Percentiles rank a stretch among this genome's conserved stretches.
phyloP scores from a whole-genome alignment of 768 basidiomycete species.

The Psilocybe cyanescens region DNA sequence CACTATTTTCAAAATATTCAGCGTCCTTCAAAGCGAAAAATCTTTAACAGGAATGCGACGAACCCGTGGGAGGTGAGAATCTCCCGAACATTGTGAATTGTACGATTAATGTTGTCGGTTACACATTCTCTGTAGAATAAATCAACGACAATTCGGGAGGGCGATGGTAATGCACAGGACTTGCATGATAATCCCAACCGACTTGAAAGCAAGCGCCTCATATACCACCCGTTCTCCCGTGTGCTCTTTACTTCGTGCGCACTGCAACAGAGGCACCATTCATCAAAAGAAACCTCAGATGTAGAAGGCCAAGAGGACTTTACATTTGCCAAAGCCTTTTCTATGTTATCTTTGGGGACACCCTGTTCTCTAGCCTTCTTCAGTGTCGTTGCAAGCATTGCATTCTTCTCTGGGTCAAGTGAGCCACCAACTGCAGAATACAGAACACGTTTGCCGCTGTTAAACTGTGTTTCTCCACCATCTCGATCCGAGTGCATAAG shows the following conservation, averaged over 20 bases:
- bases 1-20: constrained; percentile 38
- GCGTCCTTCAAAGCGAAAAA: too few species aligned
- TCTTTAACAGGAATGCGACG: constrained; percentile 14
- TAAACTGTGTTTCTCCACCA: constrained; percentile 1
- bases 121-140: constrained; percentile 30
- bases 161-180: constrained; percentile 23
- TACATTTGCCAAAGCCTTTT: constrained; percentile 62
- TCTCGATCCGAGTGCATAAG: not conserved
- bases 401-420: constrained; percentile 55
- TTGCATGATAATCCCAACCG: constrained; percentile 69
- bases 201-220: constrained; percentile 61
- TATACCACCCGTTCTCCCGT: constrained; percentile 56
- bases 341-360: constrained; percentile 73
- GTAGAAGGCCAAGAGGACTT: not conserved
- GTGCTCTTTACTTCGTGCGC: constrained; percentile 48
- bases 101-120: constrained; percentile 69
- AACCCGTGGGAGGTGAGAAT: constrained; percentile 53
- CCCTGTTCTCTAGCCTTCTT: constrained; percentile 59
- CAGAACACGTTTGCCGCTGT: not conserved
- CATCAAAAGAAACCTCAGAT: not conserved
- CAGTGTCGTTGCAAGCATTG: constrained; percentile 54
- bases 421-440: constrained; percentile 54
- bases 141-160: not conserved
- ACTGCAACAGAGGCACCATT: constrained; percentile 34
- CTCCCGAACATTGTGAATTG: constrained; percentile 58